phyloP scores from a whole-genome alignment of 2,329 filamentous ascomycete genomes.

The Fusarium graminum region DNA sequence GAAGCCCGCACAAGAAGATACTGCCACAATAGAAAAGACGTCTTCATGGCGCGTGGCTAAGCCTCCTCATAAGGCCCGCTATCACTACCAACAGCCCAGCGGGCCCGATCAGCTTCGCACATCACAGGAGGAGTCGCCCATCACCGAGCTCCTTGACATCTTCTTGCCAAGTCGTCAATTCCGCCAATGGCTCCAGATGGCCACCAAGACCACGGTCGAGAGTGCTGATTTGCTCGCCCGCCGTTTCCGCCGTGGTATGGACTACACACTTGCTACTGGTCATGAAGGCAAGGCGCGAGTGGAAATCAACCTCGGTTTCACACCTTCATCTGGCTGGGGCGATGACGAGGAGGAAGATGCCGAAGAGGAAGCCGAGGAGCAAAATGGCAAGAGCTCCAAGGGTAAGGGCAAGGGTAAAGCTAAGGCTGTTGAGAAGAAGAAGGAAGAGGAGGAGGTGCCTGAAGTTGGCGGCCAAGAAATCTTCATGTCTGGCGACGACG shows the following conservation, averaged over 20 bases:
- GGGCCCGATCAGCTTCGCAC: constrained; percentile 55
- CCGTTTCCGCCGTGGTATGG: constrained; percentile 85
- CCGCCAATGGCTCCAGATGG: constrained; percentile 87
- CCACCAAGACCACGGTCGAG: constrained; percentile 80
- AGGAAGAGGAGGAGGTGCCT: constrained; percentile 54
- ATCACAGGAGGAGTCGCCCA: constrained; percentile 64
- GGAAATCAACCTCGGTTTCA: constrained; percentile 89
- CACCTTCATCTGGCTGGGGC: constrained; percentile 87
- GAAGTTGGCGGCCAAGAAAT: constrained; percentile 85
- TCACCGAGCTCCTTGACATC: constrained; percentile 83
- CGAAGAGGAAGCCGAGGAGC: constrained; percentile 52
- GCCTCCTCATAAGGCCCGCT: constrained; percentile 96
- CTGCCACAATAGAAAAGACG: constrained; percentile 68
- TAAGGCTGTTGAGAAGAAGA: constrained; percentile 27
- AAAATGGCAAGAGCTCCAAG: constrained; percentile 52
- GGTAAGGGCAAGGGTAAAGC: constrained; percentile 50
- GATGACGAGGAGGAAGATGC: constrained; percentile 68
- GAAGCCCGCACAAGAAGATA: constrained; percentile 60
- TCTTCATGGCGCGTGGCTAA: constrained; percentile 80
- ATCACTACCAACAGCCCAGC: constrained; percentile 78
- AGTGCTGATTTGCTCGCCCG: constrained; percentile 84
- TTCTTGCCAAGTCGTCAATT: constrained; percentile 89
- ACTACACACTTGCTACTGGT: constrained; percentile 93
- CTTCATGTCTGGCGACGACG: constrained; percentile 92
- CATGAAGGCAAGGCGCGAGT: constrained; percentile 83